Percentiles rank a stretch among this genome's conserved stretches.
Conservation (phyloP, 805 yeast species). For the Torulaspora franciscae region DNA sequence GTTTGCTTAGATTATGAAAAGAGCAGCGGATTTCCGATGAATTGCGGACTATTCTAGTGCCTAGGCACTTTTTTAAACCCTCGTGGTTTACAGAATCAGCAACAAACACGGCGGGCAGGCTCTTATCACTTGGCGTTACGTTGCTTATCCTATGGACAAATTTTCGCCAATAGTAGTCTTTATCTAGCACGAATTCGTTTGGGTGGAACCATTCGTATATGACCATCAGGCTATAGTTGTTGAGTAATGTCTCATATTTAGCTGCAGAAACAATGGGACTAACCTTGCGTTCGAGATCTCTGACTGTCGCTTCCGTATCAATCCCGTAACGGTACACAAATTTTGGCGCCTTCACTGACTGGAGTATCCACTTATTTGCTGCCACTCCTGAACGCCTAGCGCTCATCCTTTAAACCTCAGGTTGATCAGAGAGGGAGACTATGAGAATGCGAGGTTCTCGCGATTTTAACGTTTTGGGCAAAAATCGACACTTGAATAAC, state of each 20-base stretch:
- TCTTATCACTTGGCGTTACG: not conserved
- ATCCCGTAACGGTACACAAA: constrained; percentile 9
- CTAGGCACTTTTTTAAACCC: constrained; percentile 8
- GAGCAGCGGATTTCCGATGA: constrained; percentile 9
- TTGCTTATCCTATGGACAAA: constrained; percentile 3
- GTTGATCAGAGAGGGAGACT: not conserved
- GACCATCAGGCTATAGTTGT: constrained; percentile 14
- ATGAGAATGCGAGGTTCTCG: no score
- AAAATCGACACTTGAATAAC: no score
- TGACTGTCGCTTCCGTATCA: not conserved
- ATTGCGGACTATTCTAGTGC: not conserved
- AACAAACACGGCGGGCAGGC: constrained; percentile 1
- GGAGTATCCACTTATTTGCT: not conserved
- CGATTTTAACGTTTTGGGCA: no score
- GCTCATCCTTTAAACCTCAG: not conserved
- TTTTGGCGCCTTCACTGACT: constrained; percentile 10
- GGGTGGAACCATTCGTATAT: constrained; percentile 15
- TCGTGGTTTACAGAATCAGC: constrained; percentile 6
- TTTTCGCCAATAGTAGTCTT: constrained; percentile 11
- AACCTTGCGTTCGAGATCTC: constrained; percentile 3
- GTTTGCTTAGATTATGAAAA: constrained; percentile 7
- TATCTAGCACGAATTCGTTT: not conserved
- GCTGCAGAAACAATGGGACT: not conserved
- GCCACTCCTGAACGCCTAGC: not conserved
- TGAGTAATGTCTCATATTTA: constrained; percentile 12